Conservation (phyloP, 148 eudicot genomes). For the Rhododendron ovatum region DNA sequence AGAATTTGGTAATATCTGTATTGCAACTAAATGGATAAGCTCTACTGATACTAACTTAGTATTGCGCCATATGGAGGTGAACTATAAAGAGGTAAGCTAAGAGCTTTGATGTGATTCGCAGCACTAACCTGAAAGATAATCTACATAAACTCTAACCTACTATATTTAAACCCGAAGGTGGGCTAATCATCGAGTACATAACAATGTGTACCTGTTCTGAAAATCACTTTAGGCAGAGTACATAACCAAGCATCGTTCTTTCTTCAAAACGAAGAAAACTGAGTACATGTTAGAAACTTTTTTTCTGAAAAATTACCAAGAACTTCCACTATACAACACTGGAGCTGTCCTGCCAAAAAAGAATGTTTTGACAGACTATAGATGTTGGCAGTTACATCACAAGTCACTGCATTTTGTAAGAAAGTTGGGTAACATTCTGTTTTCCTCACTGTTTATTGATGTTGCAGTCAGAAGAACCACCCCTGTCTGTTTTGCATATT, state of each 20-base stretch:
- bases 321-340: background rate
- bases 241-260: background rate
- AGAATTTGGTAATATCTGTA: constrained; percentile 66
- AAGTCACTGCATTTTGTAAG: background rate
- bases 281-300: background rate
- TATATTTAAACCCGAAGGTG: background rate
- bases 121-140: background rate
- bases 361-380: background rate
- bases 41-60: constrained; percentile 58
- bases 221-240: background rate
- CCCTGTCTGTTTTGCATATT: constrained; percentile 77
- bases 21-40: constrained; percentile 52
- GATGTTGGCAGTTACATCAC: background rate
- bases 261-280: background rate
- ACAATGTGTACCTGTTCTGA: background rate
- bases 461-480: constrained; percentile 80
- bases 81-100: constrained; percentile 55
- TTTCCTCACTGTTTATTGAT: constrained; percentile 7
- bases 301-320: background rate
- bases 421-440: background rate
- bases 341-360: background rate
- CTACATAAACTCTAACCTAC: background rate
- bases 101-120: background rate
- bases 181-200: background rate
- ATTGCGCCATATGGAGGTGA: constrained; percentile 71